Conservation (phyloP, 202 grass and related monocot species). For the Panicum virgatum region DNA sequence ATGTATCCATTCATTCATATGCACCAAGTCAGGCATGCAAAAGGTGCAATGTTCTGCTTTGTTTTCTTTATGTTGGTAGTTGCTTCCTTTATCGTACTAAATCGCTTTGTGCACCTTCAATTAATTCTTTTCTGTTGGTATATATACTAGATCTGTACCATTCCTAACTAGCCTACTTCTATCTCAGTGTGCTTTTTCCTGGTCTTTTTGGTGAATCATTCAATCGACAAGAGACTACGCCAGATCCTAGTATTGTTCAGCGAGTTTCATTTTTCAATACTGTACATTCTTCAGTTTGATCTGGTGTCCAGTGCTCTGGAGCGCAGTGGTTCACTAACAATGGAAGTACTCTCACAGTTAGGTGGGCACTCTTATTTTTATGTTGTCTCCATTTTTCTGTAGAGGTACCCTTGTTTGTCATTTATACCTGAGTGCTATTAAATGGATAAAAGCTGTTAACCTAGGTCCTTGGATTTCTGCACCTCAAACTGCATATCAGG, state of each 20-base stretch:
- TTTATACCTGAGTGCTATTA: constrained; percentile 11
- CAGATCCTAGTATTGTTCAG: constrained; percentile 90
- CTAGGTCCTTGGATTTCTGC: background rate
- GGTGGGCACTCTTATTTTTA: constrained; percentile 60
- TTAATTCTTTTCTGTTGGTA: background rate
- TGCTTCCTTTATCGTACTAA: constrained; percentile 27
- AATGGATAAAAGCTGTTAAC: background rate
- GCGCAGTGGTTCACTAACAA: constrained; percentile 61
- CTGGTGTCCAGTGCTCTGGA: constrained; percentile 75
- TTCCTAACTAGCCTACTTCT: constrained; percentile 31
- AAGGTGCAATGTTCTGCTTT: background rate
- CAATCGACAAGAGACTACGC: constrained; percentile 68
- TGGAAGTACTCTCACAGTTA: constrained; percentile 89
- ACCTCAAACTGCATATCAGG: background rate
- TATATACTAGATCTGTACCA: constrained; percentile 19
- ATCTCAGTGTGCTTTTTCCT: constrained; percentile 93
- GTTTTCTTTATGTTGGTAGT: background rate
- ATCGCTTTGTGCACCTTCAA: background rate
- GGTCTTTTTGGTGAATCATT: constrained; percentile 91
- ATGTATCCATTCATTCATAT: background rate
- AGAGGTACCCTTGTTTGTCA: constrained; percentile 17
- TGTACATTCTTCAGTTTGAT: constrained; percentile 98
- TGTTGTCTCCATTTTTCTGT: constrained; percentile 30
- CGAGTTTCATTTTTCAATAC: constrained; percentile 83
- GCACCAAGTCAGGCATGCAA: background rate